These are phyloP conservation scores for Wickerhamiella sergipiensis DNA, from an alignment of 805 yeast species.

Conservation along the genomic window DNA sequence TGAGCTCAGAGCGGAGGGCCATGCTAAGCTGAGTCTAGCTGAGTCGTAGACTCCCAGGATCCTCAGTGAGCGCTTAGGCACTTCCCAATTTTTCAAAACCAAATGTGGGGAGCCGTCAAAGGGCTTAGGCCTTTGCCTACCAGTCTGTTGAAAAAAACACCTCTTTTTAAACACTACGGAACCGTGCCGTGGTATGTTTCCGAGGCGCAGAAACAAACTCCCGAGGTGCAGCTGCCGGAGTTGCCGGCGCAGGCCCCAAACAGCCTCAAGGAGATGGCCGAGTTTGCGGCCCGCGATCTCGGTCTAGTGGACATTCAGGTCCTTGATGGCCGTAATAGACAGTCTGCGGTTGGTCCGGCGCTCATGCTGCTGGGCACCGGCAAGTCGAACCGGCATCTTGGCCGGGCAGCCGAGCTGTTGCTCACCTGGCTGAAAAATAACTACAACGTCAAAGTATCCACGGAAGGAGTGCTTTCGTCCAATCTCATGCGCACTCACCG, in stretches of 20 bases:
- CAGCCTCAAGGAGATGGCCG: conserved; percentile 32
- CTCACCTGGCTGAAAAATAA: conserved; percentile 43
- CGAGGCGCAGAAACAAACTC: conserved; percentile 21
- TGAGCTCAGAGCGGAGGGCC: conserved; percentile 32
- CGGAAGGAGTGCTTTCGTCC: conserved; percentile 61
- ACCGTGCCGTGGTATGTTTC: conserved; percentile 46
- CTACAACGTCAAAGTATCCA: conserved; percentile 32
- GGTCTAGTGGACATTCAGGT: conserved; percentile 52
- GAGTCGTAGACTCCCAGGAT: not conserved
- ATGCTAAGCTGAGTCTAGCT: not conserved
- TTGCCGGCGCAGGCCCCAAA: conserved; percentile 49
- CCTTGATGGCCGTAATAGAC: conserved; percentile 39
- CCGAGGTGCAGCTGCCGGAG: conserved; percentile 31
- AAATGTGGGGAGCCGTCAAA: not conserved
- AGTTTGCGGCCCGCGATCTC: conserved; percentile 40
- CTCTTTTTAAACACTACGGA: not conserved
- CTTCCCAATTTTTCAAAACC: not conserved
- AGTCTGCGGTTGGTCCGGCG: conserved; percentile 28
- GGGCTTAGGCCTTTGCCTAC: not conserved
- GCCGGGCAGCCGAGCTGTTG: conserved; percentile 51
- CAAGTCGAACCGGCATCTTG: conserved; percentile 60
- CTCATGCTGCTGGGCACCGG: conserved; percentile 60
- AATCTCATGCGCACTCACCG: conserved; percentile 39
- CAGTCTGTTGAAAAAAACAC: not conserved
- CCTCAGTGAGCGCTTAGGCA: too few species aligned